phyloP scores from a whole-genome alignment of 148 eudicot genomes.

The Chenopodium quinoa region DNA sequence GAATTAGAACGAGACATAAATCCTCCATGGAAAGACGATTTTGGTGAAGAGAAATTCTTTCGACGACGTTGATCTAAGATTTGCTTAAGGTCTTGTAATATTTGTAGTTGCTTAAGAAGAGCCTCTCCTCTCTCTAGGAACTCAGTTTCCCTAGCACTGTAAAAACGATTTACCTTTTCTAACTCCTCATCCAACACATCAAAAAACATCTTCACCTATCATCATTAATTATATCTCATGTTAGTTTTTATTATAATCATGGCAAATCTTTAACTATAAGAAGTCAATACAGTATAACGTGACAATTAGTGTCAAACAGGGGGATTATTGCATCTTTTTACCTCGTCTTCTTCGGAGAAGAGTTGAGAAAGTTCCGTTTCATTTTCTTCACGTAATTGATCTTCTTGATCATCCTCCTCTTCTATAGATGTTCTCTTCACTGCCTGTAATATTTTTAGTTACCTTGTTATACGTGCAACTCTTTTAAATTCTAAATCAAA shows the following conservation, averaged over 20 bases:
- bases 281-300: neutral
- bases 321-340: neutral
- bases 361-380: conserved; percentile 57
- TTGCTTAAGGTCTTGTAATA: conserved; percentile 56
- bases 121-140: conserved; percentile 65
- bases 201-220: conserved; percentile 57
- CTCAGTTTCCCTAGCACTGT: conserved; percentile 61
- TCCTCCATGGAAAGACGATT: conserved; percentile 32
- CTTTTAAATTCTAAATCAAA: neutral
- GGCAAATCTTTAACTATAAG: neutral
- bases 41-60: conserved; percentile 25
- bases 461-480: conserved; percentile 10
- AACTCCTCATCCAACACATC: conserved; percentile 71
- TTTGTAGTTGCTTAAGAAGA: conserved; percentile 60
- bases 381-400: conserved; percentile 29
- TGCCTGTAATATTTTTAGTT: conserved; percentile 33
- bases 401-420: conserved; percentile 37
- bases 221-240: neutral
- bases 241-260: neutral
- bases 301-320: neutral
- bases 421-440: conserved; percentile 31
- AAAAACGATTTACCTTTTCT: conserved; percentile 77
- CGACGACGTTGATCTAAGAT: conserved; percentile 49
- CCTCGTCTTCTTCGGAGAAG: conserved; percentile 85
- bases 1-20: conserved; percentile 44